Evolutionary conservation across 345 rosid genomes (phyloP).

Genomic region (Psidium guajava): DNA sequence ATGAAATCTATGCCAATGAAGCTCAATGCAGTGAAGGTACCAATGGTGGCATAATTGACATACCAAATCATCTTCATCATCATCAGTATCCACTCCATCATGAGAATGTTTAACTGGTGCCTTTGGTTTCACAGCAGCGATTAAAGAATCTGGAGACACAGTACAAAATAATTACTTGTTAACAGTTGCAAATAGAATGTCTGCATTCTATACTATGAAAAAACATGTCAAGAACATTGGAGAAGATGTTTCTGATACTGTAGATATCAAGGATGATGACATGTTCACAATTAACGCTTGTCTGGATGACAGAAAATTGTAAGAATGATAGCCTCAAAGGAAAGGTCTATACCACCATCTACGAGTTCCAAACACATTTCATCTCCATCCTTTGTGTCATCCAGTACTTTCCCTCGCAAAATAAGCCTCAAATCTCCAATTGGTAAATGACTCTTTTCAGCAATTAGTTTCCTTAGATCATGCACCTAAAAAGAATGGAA

Average conservation of each 20-base stretch:
- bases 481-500: slow-evolving; percentile 26
- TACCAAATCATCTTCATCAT: slow-evolving; percentile 63
- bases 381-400: slow-evolving; percentile 49
- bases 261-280: neutral
- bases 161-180: neutral
- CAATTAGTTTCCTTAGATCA: slow-evolving; percentile 55
- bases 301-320: neutral
- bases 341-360: slow-evolving; percentile 29
- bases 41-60: neutral
- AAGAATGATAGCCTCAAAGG: neutral
- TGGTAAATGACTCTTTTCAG: slow-evolving; percentile 36
- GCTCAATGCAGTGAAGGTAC: neutral
- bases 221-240: neutral
- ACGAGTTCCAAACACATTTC: slow-evolving; percentile 36
- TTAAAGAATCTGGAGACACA: slow-evolving; percentile 39
- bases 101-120: slow-evolving; percentile 40
- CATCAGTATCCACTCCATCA: slow-evolving; percentile 33
- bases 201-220: neutral
- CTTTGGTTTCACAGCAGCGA: slow-evolving; percentile 75
- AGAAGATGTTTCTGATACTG: neutral
- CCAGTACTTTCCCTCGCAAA: slow-evolving; percentile 53
- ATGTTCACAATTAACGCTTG: neutral
- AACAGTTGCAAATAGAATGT: neutral
- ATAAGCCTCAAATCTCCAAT: slow-evolving; percentile 53
- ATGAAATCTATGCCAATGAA: neutral